Evolutionary conservation across 2,329 filamentous ascomycete genomes (phyloP).

Genomic region (Cucurbitaria berberidis): DNA sequence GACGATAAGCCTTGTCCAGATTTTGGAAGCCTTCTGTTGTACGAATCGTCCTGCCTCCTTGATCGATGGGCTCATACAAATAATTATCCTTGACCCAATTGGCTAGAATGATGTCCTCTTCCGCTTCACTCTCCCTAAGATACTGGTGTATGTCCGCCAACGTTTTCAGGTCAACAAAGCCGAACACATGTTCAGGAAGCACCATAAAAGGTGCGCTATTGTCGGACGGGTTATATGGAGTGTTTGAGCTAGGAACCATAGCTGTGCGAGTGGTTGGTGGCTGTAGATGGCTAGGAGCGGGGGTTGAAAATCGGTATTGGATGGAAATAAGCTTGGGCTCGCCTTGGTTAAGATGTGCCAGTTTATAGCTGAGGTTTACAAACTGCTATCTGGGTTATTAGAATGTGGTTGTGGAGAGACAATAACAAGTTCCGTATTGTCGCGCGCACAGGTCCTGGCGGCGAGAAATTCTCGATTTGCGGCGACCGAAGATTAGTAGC

Average conservation of each 20-base stretch:
- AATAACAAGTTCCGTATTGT: constrained; percentile 7
- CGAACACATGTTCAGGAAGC: constrained; percentile 23
- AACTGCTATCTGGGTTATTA: not conserved
- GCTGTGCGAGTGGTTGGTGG: not conserved
- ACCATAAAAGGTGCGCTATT: constrained; percentile 8
- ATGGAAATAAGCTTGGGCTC: not conserved
- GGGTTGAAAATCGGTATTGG: not conserved
- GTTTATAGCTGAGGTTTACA: not conserved
- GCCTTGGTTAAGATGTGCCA: not conserved
- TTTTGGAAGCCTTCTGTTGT: constrained; percentile 29
- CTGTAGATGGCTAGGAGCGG: not conserved
- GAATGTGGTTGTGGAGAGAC: not conserved
- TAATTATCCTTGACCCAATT: constrained; percentile 33
- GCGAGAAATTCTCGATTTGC: constrained; percentile 14
- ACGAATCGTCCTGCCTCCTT: constrained; percentile 19
- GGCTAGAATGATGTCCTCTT: constrained; percentile 28
- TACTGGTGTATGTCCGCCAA: constrained; percentile 28
- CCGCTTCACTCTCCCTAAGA: constrained; percentile 26
- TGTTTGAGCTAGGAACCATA: constrained; percentile 12
- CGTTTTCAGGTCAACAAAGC: constrained; percentile 31
- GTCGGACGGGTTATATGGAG: constrained; percentile 4
- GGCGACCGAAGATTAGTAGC: not conserved
- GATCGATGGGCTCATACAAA: constrained; percentile 18
- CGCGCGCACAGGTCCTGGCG: constrained; percentile 3
- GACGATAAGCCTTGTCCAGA: constrained; percentile 36